These are phyloP conservation scores for Gossypium lobatum DNA, from an alignment of 441 rosid species.

Conservation along the genomic window DNA sequence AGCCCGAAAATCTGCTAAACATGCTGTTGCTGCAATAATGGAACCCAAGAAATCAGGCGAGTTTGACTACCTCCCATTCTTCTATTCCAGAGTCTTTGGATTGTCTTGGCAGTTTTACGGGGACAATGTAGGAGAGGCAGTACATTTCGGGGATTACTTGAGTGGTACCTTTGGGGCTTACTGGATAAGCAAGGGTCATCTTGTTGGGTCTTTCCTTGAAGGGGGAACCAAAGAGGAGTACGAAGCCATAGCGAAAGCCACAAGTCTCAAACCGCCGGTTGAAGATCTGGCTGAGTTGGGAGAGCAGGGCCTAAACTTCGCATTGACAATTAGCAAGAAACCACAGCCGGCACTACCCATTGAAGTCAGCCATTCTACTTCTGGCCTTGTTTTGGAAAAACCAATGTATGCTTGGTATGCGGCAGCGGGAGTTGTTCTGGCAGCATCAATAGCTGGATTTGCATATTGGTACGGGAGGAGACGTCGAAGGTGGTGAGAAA, in stretches of 20 bases:
- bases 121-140: constrained; percentile 69
- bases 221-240: constrained; percentile 92
- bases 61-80: constrained; percentile 82
- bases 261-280: constrained; percentile 52
- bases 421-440: constrained; percentile 57
- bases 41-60: constrained; percentile 61
- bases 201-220: constrained; percentile 88
- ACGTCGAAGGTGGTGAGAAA: constrained; percentile 72
- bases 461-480: constrained; percentile 88
- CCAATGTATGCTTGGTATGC: constrained; percentile 60
- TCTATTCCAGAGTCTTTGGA: constrained; percentile 80
- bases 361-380: constrained; percentile 9
- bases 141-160: constrained; percentile 75
- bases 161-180: constrained; percentile 74
- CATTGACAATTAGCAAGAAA: constrained; percentile 42
- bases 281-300: constrained; percentile 52
- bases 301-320: constrained; percentile 57
- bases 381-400: constrained; percentile 42
- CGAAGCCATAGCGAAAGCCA: constrained; percentile 67
- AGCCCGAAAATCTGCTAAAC: constrained; percentile 75
- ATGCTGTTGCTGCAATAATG: constrained; percentile 71
- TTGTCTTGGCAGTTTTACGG: constrained; percentile 92
- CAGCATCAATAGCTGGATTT: constrained; percentile 76
- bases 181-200: constrained; percentile 75
- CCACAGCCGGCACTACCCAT: constrained; percentile 19